Conservation (phyloP, 2,329 filamentous ascomycete genomes). For the Cladophialophora psammophila region DNA sequence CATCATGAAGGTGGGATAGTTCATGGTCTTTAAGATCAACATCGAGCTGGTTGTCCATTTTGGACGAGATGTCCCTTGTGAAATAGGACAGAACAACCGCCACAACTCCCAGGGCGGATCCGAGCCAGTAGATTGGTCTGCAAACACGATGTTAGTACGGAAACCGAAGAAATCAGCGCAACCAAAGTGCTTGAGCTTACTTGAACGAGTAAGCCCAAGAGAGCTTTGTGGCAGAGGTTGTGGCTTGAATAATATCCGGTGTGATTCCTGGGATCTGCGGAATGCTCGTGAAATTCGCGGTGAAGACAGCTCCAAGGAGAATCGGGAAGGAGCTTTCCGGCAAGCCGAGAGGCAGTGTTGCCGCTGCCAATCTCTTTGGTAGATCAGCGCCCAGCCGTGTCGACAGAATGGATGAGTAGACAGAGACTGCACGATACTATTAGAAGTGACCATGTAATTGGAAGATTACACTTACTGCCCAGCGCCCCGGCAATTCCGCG, state of each 20-base stretch:
- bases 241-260: not conserved
- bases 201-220: not conserved
- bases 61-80: not conserved
- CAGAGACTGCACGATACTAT: not conserved
- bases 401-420: not conserved
- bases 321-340: not conserved
- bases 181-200: not conserved
- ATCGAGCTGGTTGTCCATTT: not conserved
- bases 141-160: not conserved
- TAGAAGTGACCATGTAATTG: not conserved
- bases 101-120: not conserved
- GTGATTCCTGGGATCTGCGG: not conserved
- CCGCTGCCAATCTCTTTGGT: not conserved
- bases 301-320: not conserved
- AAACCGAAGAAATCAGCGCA: not conserved
- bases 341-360: not conserved
- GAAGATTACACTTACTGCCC: not conserved
- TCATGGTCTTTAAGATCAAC: not conserved
- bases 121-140: not conserved
- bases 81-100: not conserved
- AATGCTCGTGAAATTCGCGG: not conserved
- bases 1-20: not conserved
- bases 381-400: not conserved
- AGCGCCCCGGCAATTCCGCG: not conserved
- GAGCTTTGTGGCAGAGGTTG: not conserved